A percentile compares a stretch with the other conserved stretches of the same genome.
phyloP scores from a whole-genome alignment of 2,329 filamentous ascomycete species.

The Hypoxylon sp. region DNA sequence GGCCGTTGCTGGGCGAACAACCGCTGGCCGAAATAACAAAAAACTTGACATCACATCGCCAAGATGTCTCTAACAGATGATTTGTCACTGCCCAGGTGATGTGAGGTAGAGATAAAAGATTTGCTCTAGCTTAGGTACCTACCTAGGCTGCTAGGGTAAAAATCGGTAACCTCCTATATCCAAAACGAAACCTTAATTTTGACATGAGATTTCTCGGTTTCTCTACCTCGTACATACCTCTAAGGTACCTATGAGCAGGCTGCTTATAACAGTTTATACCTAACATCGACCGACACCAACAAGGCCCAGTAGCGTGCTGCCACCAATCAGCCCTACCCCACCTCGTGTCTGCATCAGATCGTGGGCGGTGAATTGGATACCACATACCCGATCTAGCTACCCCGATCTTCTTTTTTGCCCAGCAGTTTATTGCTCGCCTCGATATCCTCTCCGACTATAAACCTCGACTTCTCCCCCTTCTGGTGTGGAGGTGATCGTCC shows the following conservation, averaged over 20 bases:
- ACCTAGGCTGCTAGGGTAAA: too few relatives aligned
- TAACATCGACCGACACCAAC: neutral
- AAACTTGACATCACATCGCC: constrained; percentile 35
- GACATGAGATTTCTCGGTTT: constrained; percentile 13
- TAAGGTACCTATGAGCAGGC: constrained; percentile 9
- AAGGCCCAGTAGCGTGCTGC: constrained; percentile 34
- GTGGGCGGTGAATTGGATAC: constrained; percentile 38
- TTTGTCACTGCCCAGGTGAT: constrained; percentile 27
- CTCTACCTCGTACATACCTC: constrained; percentile 2
- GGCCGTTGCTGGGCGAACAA: constrained; percentile 40
- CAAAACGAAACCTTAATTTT: constrained; percentile 8
- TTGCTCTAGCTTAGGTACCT: neutral
- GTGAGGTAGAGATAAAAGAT: constrained; percentile 12
- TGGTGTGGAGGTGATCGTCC: constrained; percentile 29
- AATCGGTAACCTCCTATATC: constrained; percentile 3
- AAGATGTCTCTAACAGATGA: constrained; percentile 13
- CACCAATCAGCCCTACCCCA: constrained; percentile 34
- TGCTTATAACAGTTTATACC: constrained; percentile 15
- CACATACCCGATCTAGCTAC: constrained; percentile 32
- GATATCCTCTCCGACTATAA: constrained; percentile 16
- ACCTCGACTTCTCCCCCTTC: constrained; percentile 12
- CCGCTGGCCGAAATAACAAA: constrained; percentile 32
- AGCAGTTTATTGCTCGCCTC: constrained; percentile 17
- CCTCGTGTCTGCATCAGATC: constrained; percentile 38
- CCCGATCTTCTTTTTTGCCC: constrained; percentile 9